A percentile compares a stretch with the other conserved stretches of the same genome.
Evolutionary conservation across 768 basidiomycete genomes (phyloP).

Genomic region (Tricholoma sp.): DNA sequence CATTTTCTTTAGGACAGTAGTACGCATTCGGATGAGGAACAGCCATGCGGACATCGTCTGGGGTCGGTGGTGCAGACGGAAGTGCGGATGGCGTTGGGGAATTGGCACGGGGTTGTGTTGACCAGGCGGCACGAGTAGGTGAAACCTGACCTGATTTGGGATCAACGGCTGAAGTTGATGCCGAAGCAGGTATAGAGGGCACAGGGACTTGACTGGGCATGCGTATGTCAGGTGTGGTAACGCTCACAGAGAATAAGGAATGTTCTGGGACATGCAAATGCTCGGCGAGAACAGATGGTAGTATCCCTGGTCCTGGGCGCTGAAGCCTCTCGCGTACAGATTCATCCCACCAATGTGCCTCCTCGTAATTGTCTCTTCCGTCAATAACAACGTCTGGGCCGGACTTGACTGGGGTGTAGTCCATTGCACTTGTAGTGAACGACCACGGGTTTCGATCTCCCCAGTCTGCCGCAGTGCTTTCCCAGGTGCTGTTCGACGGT

Average conservation of each 20-base stretch:
- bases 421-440: slow-evolving; percentile 7
- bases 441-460: neutral
- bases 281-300: slow-evolving; percentile 65
- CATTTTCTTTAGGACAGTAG: slow-evolving; percentile 78
- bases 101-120: slow-evolving; percentile 4
- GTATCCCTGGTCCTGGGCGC: slow-evolving; percentile 68
- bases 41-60: slow-evolving; percentile 60
- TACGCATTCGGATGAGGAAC: slow-evolving; percentile 81
- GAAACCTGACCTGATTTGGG: neutral
- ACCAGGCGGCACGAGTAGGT: neutral
- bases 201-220: neutral
- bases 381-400: slow-evolving; percentile 41
- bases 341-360: slow-evolving; percentile 66
- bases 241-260: slow-evolving; percentile 59
- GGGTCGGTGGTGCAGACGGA: slow-evolving; percentile 34
- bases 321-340: slow-evolving; percentile 35
- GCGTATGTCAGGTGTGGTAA: slow-evolving; percentile 21
- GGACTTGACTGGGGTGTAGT: slow-evolving; percentile 17
- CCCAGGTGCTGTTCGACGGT: slow-evolving; percentile 23
- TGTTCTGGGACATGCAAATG: slow-evolving; percentile 69
- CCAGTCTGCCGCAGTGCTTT: slow-evolving; percentile 5
- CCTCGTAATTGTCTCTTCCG: slow-evolving; percentile 57
- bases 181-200: neutral
- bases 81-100: slow-evolving; percentile 4
- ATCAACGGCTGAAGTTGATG: neutral